Evolutionary conservation across 257 asterid species (phyloP).

Genomic region (Rauvolfia tetraphylla): DNA sequence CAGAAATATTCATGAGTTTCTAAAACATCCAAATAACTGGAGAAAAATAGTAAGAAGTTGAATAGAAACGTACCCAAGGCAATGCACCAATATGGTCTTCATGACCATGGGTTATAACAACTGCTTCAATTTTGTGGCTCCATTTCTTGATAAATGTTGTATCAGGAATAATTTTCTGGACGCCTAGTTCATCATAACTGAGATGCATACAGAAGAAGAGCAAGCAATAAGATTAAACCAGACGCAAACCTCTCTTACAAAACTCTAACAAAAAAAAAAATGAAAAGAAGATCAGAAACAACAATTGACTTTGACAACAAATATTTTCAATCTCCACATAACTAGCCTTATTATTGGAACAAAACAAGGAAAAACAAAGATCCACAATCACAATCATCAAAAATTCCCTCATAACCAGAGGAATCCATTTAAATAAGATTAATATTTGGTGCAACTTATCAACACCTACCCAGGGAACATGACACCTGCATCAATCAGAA

Average conservation of each 20-base stretch:
- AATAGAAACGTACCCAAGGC: constrained; percentile 94
- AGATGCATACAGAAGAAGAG: constrained; percentile 13
- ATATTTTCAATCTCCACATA: background rate
- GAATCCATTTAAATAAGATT: background rate
- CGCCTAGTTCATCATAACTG: constrained; percentile 93
- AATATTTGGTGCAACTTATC: background rate
- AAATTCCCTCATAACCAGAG: background rate
- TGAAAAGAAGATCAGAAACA: background rate
- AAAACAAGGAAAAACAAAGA: background rate
- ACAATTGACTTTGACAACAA: background rate
- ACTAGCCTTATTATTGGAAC: background rate
- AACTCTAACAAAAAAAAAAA: background rate
- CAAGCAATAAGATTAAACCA: constrained; percentile 1
- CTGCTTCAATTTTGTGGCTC: constrained; percentile 99
- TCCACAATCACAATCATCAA: background rate
- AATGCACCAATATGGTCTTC: constrained; percentile 99
- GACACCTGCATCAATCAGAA: constrained; percentile 93
- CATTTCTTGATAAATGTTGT: constrained; percentile 89
- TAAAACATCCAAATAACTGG: constrained; percentile 4
- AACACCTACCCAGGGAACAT: constrained; percentile 95
- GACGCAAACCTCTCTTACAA: background rate
- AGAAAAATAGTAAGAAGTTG: constrained; percentile 29
- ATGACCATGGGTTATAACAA: constrained; percentile 96
- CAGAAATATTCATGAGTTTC: background rate
- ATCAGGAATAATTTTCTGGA: constrained; percentile 97